Percentiles rank a stretch among this genome's conserved stretches.
These are phyloP conservation scores for Passiflora organensis DNA, from an alignment of 345 rosid genomes.

Conservation along the genomic window DNA sequence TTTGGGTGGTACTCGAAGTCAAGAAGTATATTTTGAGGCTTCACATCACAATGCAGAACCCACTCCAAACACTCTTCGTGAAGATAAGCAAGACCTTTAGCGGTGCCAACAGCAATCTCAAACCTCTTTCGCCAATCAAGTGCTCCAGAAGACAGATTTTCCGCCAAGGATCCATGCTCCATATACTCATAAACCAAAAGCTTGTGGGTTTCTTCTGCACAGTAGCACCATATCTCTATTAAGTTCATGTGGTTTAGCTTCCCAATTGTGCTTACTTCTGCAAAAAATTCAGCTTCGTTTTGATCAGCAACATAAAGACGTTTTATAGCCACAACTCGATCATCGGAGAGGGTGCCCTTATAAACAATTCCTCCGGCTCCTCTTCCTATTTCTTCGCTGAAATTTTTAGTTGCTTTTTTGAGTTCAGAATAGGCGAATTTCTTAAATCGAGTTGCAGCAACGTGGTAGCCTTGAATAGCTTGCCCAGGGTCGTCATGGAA, in stretches of 20 bases:
- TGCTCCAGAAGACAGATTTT: slow-evolving; percentile 4
- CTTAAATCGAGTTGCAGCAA: slow-evolving; percentile 20
- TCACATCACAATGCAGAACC: slow-evolving; percentile 20
- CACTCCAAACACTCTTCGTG: slow-evolving; percentile 22
- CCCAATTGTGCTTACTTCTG: slow-evolving; percentile 37
- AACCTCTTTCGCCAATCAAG: slow-evolving; percentile 12
- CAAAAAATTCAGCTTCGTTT: slow-evolving; percentile 34
- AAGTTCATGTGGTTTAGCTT: slow-evolving; percentile 36
- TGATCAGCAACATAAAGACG: slow-evolving; percentile 16
- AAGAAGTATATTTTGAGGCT: slow-evolving; percentile 16
- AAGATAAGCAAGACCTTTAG: slow-evolving; percentile 17
- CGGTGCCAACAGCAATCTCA: slow-evolving; percentile 14
- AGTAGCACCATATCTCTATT: slow-evolving; percentile 34
- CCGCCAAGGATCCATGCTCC: slow-evolving; percentile 16
- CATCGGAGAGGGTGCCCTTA: slow-evolving; percentile 18
- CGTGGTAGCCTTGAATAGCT: slow-evolving; percentile 5
- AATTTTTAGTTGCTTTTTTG: slow-evolving; percentile 19
- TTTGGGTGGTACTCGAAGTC: slow-evolving; percentile 13
- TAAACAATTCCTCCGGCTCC: slow-evolving; percentile 27
- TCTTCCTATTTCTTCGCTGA: slow-evolving; percentile 30
- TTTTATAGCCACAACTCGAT: slow-evolving; percentile 25
- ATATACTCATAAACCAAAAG: slow-evolving; percentile 20
- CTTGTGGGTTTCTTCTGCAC: slow-evolving; percentile 21
- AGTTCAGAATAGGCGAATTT: slow-evolving; percentile 25
- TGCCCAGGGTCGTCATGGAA: slow-evolving; percentile 2